phyloP scores from a whole-genome alignment of 2,329 filamentous ascomycete genomes.

The Stachybotrys echinatus region DNA sequence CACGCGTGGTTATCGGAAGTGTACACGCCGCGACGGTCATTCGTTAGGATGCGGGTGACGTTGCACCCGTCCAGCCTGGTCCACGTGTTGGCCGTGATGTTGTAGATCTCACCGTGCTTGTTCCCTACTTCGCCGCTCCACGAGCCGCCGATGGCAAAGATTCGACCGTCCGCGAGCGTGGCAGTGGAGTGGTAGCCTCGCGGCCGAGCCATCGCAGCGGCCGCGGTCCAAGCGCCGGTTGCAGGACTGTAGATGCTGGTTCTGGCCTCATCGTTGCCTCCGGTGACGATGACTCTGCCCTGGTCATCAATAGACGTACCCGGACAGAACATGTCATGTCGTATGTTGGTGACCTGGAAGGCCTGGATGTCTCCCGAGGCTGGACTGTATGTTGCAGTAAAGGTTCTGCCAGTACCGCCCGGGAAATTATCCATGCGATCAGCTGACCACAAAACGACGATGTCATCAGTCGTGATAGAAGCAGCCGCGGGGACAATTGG shows the following conservation, averaged over 20 bases:
- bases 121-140: conserved; percentile 36
- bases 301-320: conserved; percentile 44
- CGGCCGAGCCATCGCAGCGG: conserved; percentile 32
- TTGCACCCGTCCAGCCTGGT: conserved; percentile 23
- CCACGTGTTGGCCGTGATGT: conserved; percentile 38
- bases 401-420: background rate
- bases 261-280: conserved; percentile 42
- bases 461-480: background rate
- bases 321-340: conserved; percentile 53
- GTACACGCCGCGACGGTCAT: conserved; percentile 40
- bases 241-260: conserved; percentile 40
- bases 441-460: conserved; percentile 1
- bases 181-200: conserved; percentile 46
- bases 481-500: conserved; percentile 1
- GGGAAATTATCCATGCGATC: conserved; percentile 1
- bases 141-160: conserved; percentile 55
- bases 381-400: background rate
- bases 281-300: conserved; percentile 47
- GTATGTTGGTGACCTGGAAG: conserved; percentile 27
- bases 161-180: conserved; percentile 41
- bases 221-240: conserved; percentile 28
- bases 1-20: conserved; percentile 22
- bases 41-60: conserved; percentile 45
- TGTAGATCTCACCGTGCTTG: conserved; percentile 51
- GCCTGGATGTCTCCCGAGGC: background rate